Evolutionary conservation across 2,329 filamentous ascomycete genomes (phyloP).

Genomic region (Xylariaceae sp.): DNA sequence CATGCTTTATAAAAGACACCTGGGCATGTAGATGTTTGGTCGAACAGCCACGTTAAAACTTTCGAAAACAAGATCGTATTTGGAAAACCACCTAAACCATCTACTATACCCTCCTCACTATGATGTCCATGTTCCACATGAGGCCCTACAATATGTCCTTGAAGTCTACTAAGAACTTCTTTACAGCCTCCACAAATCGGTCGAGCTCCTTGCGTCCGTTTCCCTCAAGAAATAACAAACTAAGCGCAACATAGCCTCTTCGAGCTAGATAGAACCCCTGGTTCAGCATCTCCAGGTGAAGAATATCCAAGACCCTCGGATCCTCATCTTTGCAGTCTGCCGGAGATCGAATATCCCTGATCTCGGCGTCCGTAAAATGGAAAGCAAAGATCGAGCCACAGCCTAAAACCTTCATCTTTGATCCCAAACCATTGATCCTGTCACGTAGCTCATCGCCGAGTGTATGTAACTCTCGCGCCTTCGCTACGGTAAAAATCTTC

Average conservation of each 20-base stretch:
- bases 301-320: conserved; percentile 37
- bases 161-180: conserved; percentile 30
- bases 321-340: conserved; percentile 27
- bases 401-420: conserved; percentile 10
- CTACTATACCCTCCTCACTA: background rate
- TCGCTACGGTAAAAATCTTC: conserved; percentile 29
- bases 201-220: conserved; percentile 34
- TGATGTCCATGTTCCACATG: background rate
- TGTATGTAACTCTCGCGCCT: conserved; percentile 23
- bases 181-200: conserved; percentile 38
- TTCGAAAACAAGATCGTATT: too few species aligned
- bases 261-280: conserved; percentile 42
- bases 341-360: conserved; percentile 24
- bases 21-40: too few species aligned
- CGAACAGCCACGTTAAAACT: too few species aligned
- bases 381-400: conserved; percentile 16
- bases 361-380: conserved; percentile 30
- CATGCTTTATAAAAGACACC: too few species aligned
- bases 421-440: conserved; percentile 18
- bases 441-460: conserved; percentile 26
- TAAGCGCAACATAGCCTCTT: conserved; percentile 41
- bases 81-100: too few species aligned
- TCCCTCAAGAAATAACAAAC: conserved; percentile 36
- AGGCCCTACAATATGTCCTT: conserved; percentile 4
- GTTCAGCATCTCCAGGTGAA: conserved; percentile 48